Evolutionary conservation across 805 yeast genomes (phyloP), one percentile per base, ranked within the genome.

Genomic region (Dipodascopsis tothii): DNA sequence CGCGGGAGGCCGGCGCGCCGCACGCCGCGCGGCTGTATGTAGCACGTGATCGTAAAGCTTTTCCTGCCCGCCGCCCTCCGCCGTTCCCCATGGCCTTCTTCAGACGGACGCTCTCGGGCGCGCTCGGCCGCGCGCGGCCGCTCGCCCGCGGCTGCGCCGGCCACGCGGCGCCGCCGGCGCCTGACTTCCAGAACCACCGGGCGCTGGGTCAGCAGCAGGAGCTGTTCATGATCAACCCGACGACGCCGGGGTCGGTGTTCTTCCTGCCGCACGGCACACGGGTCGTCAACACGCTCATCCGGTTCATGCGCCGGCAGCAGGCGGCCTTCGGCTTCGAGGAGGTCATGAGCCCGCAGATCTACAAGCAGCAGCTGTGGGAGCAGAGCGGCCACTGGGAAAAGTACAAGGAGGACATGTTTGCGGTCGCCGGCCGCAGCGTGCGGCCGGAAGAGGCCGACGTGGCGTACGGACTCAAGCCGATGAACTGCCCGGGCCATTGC

Each of bases 401-500:
- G 59, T 90, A 92, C 61, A 76, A 84, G 55, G 90, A 84, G 32
- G 97, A 90, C 62, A 90, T 90, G 98, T 90, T 88, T 60, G 73
- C 77, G 56, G 95, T 88, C 1, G 71, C 47, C 6, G 58, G 50
- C 14, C 57, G 54, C 60, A 28, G 61, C 55, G 45, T 70, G 60
- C 42, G 64, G 28, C 37, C 56, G 18, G 50, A 36, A 3, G 52
- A 28, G 7, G 50, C 35, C 4, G 58, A 56, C 17, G 66, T 62
- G 25, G 60, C 68, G 39, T 90, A 81, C 61, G 94, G 95, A 0
- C 67, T 90, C 34, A 92, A 92, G 58, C 98, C 96, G 61, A 87
- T 86, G 95, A 85, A 85, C 63, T 86, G 95, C 59, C 95, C 95
- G 0, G 95, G 96, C 44, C 98, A 90, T 70, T 90, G 97, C 74